Percentiles rank a stretch among this genome's conserved stretches.
Conservation (phyloP, 345 rosid species). For the Boechera retrofracta region DNA sequence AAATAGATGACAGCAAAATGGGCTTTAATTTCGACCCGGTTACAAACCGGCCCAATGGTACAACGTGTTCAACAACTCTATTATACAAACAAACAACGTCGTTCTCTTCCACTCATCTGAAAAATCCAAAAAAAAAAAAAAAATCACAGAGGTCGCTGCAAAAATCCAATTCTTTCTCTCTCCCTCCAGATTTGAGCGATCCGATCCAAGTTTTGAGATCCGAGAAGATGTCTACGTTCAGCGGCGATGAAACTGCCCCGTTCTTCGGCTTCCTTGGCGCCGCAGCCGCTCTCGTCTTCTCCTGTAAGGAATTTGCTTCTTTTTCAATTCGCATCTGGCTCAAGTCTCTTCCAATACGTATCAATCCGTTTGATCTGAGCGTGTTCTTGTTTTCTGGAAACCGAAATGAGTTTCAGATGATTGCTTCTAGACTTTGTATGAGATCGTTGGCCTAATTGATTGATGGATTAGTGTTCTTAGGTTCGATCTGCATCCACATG, state of each 20-base stretch:
- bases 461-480: not conserved
- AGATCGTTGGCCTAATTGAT: slow-evolving; percentile 3
- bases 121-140: not conserved
- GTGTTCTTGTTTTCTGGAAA: not conserved
- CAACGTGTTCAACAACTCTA: not conserved
- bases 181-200: slow-evolving; percentile 1
- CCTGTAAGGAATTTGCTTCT: slow-evolving; percentile 52
- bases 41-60: not conserved
- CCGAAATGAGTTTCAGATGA: not conserved
- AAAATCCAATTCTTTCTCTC: slow-evolving; percentile 2
- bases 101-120: slow-evolving; percentile 22
- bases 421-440: not conserved
- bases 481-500: slow-evolving; percentile 21
- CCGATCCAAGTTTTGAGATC: slow-evolving; percentile 39
- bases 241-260: slow-evolving; percentile 86
- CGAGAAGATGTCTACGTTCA: slow-evolving; percentile 53
- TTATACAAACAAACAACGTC: not conserved
- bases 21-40: not conserved
- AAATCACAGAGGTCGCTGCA: slow-evolving; percentile 16
- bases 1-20: not conserved
- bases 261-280: slow-evolving; percentile 90
- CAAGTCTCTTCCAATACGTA: not conserved
- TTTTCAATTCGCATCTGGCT: not conserved
- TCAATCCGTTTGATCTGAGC: not conserved
- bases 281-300: slow-evolving; percentile 79